Conservation (phyloP, 768 basidiomycete species). For the Leccinum rimulosum region DNA sequence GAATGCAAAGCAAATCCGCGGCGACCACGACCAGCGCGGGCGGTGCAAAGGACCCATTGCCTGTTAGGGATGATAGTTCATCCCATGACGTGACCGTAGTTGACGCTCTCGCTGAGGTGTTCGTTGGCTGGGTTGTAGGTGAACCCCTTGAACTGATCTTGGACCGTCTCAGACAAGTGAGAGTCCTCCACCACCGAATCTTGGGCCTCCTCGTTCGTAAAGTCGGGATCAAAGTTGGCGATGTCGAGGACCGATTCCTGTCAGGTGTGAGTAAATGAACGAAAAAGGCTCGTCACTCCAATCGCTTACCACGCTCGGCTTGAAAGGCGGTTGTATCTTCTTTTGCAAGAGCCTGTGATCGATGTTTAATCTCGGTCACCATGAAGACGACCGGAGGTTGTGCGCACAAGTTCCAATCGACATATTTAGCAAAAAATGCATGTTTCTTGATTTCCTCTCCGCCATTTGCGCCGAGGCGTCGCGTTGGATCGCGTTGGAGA, state of each 20-base stretch:
- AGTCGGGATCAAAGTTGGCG: constrained; percentile 96
- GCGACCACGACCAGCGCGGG: constrained; percentile 24
- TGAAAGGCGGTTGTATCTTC: constrained; percentile 97
- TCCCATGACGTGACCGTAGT: constrained; percentile 44
- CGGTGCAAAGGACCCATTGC: neutral
- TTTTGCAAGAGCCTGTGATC: constrained; percentile 69
- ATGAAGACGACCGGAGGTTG: neutral
- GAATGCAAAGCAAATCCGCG: constrained; percentile 4
- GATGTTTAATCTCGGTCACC: constrained; percentile 1
- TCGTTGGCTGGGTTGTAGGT: constrained; percentile 86
- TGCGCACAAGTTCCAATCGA: constrained; percentile 82
- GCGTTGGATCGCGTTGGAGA: constrained; percentile 83
- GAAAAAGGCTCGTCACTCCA: neutral
- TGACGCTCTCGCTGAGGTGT: constrained; percentile 81
- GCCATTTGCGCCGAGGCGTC: constrained; percentile 86
- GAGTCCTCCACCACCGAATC: constrained; percentile 97
- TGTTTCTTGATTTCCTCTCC: constrained; percentile 96
- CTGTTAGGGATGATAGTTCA: constrained; percentile 16
- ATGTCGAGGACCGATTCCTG: constrained; percentile 92
- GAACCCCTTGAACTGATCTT: constrained; percentile 92
- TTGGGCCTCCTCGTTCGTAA: constrained; percentile 91
- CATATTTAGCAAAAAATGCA: constrained; percentile 90
- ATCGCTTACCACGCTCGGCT: constrained; percentile 84
- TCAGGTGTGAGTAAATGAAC: constrained; percentile 6
- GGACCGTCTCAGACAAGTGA: constrained; percentile 90